Percentiles rank a stretch among this genome's conserved stretches.
Evolutionary conservation across 257 asterid species (phyloP).

Genomic region (Lavandula angustifolia): DNA sequence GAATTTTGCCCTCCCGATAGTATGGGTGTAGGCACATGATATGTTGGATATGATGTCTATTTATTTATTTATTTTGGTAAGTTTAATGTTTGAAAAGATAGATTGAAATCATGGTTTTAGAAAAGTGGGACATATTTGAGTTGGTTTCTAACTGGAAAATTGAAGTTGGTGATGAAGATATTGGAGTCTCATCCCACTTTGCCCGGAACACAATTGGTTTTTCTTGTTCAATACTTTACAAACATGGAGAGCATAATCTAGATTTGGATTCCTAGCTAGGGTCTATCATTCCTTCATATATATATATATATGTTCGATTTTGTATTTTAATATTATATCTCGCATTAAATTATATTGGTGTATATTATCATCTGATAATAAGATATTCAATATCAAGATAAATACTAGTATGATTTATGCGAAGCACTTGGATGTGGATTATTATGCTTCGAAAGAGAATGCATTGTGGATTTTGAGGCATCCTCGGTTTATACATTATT

Average conservation of each 20-base stretch:
- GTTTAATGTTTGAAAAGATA: constrained; percentile 42
- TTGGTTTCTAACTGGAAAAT: constrained; percentile 43
- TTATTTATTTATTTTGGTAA: constrained; percentile 17
- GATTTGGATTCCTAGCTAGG: neutral
- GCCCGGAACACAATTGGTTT: constrained; percentile 10
- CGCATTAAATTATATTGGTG: too few species aligned
- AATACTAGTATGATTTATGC: too few species aligned
- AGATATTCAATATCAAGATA: too few species aligned
- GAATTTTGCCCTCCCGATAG: constrained; percentile 27
- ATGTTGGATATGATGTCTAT: constrained; percentile 40
- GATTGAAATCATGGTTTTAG: constrained; percentile 29
- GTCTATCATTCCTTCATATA: neutral
- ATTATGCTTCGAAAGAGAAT: too few species aligned
- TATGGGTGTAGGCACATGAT: constrained; percentile 46
- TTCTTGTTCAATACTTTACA: constrained; percentile 33
- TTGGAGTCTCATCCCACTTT: constrained; percentile 23
- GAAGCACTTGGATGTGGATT: too few species aligned
- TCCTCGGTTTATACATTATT: too few species aligned
- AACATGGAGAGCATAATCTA: neutral
- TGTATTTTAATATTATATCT: too few species aligned
- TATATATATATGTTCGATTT: neutral
- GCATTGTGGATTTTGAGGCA: too few species aligned
- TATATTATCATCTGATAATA: too few species aligned
- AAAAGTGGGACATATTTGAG: constrained; percentile 41
- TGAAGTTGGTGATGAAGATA: constrained; percentile 21